Evolutionary conservation across 2,329 filamentous ascomycete species (phyloP).

Genomic region (Penicillium sumatraense): DNA sequence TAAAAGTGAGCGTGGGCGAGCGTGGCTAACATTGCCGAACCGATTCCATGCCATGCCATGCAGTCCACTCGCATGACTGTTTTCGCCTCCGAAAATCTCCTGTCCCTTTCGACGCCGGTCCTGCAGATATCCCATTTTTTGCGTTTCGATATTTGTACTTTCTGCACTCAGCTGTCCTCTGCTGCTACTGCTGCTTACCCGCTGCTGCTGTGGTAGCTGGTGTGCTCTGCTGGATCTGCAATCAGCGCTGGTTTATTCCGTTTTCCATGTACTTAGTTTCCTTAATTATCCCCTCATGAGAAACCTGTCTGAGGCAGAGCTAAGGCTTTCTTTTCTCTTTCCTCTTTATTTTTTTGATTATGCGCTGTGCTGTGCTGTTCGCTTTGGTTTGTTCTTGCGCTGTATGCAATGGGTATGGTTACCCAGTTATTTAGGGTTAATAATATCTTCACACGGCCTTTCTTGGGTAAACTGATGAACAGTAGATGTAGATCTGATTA

Average conservation of each 20-base stretch:
- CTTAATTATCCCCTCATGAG: constrained; percentile 36
- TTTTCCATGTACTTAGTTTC: constrained; percentile 43
- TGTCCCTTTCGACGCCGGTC: constrained; percentile 36
- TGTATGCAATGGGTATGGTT: not conserved
- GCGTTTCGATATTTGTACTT: constrained; percentile 14
- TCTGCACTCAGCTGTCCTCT: too few relatives aligned
- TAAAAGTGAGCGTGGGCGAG: constrained; percentile 24
- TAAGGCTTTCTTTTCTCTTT: not conserved
- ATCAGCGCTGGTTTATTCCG: constrained; percentile 13
- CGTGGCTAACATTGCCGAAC: constrained; percentile 18
- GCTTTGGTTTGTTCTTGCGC: too few relatives aligned
- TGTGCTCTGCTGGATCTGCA: too few relatives aligned
- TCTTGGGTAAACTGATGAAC: too few relatives aligned
- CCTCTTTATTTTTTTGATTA: too few relatives aligned
- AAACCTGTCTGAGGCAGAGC: constrained; percentile 21
- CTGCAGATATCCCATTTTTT: constrained; percentile 46
- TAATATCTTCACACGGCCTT: not conserved
- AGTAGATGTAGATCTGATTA: too few relatives aligned
- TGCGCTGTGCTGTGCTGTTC: too few relatives aligned
- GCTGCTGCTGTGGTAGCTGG: too few relatives aligned
- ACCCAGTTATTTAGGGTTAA: not conserved
- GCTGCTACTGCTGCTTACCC: too few relatives aligned
- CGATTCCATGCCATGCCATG: too few relatives aligned
- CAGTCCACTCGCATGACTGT: too few relatives aligned
- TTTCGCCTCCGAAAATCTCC: constrained; percentile 32